Percentiles rank a stretch among this genome's conserved stretches.
Conservation (phyloP, 2,329 filamentous ascomycete genomes). For the Aureobasidium uvarum region DNA sequence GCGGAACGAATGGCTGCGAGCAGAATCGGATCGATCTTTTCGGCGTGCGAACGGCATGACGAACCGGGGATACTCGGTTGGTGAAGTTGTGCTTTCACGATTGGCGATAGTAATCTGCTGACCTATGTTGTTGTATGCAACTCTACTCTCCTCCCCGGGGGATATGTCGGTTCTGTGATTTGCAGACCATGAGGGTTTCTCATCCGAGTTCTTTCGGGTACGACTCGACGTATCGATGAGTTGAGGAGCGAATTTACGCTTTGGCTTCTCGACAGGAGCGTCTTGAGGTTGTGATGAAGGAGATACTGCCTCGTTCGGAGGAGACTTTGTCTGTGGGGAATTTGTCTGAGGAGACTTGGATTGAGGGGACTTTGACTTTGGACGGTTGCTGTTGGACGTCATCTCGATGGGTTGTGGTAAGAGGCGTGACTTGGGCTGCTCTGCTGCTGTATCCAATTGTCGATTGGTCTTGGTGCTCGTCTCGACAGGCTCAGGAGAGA, state of each 20-base stretch:
- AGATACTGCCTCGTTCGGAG: constrained; percentile 22
- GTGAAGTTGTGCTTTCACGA: neutral
- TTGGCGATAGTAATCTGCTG: constrained; percentile 7
- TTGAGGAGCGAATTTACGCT: constrained; percentile 68
- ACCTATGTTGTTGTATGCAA: constrained; percentile 20
- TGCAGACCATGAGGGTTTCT: constrained; percentile 60
- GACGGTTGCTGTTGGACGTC: constrained; percentile 59
- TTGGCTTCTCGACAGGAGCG: constrained; percentile 30
- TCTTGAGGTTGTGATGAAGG: constrained; percentile 23
- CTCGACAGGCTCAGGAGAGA: constrained; percentile 39
- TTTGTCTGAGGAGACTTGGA: constrained; percentile 26
- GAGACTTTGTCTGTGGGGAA: constrained; percentile 24
- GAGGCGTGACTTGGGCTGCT: constrained; percentile 18
- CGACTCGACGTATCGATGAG: constrained; percentile 77
- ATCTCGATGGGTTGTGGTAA: constrained; percentile 57
- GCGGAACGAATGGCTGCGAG: constrained; percentile 55
- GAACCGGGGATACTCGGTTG: constrained; percentile 3
- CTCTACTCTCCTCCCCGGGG: constrained; percentile 43
- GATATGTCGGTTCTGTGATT: constrained; percentile 71
- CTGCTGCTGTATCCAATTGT: constrained; percentile 19
- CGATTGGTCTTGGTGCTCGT: constrained; percentile 33
- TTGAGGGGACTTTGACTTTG: constrained; percentile 27
- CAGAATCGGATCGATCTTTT: constrained; percentile 28
- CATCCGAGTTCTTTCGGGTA: constrained; percentile 65
- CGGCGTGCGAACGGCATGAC: constrained; percentile 28